phyloP scores from a whole-genome alignment of 2,329 filamentous ascomycete species.

The Ceratocystis ficicola region DNA sequence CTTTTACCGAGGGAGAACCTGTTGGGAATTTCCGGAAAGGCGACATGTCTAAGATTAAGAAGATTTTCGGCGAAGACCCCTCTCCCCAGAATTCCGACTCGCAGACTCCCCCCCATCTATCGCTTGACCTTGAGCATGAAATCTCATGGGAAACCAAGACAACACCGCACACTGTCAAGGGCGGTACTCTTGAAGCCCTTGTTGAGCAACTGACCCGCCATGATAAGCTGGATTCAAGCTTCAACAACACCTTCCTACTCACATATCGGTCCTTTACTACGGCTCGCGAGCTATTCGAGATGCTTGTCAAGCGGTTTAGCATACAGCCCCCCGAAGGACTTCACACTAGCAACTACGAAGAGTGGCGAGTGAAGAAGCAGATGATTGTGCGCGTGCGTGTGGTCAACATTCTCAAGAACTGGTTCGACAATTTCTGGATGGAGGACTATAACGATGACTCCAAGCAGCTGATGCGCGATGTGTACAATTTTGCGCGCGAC shows the following conservation, averaged over 20 bases:
- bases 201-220: constrained; percentile 94
- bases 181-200: constrained; percentile 74
- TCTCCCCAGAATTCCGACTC: constrained; percentile 47
- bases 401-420: constrained; percentile 94
- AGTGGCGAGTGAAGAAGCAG: constrained; percentile 88
- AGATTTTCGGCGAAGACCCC: constrained; percentile 54
- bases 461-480: constrained; percentile 71
- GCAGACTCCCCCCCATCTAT: constrained; percentile 72
- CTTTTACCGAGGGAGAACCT: constrained; percentile 51
- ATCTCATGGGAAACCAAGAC: constrained; percentile 79
- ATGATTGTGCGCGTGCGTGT: constrained; percentile 92
- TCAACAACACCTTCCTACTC: constrained; percentile 95
- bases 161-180: constrained; percentile 65
- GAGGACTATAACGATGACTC: constrained; percentile 77
- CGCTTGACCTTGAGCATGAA: constrained; percentile 76
- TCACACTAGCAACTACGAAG: constrained; percentile 60
- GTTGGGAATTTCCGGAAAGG: constrained; percentile 45
- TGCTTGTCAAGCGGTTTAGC: constrained; percentile 81
- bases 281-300: constrained; percentile 80
- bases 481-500: constrained; percentile 83
- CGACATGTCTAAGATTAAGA: constrained; percentile 52
- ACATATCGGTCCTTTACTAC: constrained; percentile 93
- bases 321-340: constrained; percentile 84
- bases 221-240: constrained; percentile 85
- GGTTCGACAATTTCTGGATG: constrained; percentile 99